Percentiles rank a stretch among this genome's conserved stretches.
These are phyloP conservation scores for Pichiaceae sp. DNA, from an alignment of 1,139 yeast species.

Conservation along the genomic window DNA sequence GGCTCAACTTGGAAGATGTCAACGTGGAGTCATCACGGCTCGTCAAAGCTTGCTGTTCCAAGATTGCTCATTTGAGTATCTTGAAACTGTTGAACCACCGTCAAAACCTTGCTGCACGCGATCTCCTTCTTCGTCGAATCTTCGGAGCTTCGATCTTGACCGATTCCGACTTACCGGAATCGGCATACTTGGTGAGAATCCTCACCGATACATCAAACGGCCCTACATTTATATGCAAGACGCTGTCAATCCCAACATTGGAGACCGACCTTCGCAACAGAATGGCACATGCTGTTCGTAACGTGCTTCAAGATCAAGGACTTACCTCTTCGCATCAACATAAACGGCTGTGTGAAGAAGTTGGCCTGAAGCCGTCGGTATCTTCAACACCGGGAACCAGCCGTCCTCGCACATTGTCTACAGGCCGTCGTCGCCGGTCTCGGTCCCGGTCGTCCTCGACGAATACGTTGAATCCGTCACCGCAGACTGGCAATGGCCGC, in stretches of 20 bases:
- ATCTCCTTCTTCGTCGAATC: constrained; percentile 51
- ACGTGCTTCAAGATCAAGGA: constrained; percentile 49
- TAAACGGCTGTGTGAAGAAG: constrained; percentile 86
- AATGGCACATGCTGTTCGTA: constrained; percentile 51
- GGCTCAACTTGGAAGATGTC: background rate
- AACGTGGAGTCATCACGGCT: constrained; percentile 7
- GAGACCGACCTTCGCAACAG: constrained; percentile 48
- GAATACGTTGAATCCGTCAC: constrained; percentile 5
- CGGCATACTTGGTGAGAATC: constrained; percentile 5
- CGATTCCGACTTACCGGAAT: constrained; percentile 15
- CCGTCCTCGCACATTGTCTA: constrained; percentile 9
- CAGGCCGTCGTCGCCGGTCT: constrained; percentile 14
- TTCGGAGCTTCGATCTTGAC: constrained; percentile 37
- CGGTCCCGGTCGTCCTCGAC: constrained; percentile 15
- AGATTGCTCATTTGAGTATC: constrained; percentile 77
- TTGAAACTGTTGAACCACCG: constrained; percentile 70
- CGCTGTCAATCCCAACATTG: constrained; percentile 57
- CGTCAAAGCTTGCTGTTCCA: constrained; percentile 53
- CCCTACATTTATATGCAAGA: constrained; percentile 76
- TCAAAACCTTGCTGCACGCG: constrained; percentile 55
- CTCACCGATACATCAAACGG: constrained; percentile 39
- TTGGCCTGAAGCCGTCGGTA: constrained; percentile 44
- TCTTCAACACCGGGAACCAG: constrained; percentile 4
- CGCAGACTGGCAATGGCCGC: too few species aligned
- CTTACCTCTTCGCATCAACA: constrained; percentile 65